Evolutionary conservation across 768 basidiomycete species (phyloP).

Genomic region (Termitomyces bulborhizus): DNA sequence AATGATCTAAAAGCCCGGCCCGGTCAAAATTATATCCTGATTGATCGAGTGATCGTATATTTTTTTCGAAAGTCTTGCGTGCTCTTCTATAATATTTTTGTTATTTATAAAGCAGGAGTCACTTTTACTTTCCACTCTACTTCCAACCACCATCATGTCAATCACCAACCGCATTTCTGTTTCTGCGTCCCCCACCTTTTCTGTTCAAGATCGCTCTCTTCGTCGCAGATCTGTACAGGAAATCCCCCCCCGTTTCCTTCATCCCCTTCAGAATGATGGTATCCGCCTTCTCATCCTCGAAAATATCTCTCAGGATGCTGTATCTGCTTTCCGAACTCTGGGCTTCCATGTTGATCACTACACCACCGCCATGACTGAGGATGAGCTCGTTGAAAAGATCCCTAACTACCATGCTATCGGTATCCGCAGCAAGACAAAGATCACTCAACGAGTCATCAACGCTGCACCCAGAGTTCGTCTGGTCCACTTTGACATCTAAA

Average conservation of each 20-base stretch:
- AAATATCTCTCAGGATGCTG: conserved; percentile 92
- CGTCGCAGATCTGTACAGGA: conserved; percentile 28
- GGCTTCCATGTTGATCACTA: conserved; percentile 92
- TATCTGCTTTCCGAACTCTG: conserved; percentile 67
- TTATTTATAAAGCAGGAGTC: conserved; percentile 3
- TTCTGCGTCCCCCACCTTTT: conserved; percentile 40
- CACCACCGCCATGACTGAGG: conserved; percentile 83
- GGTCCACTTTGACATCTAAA: neutral
- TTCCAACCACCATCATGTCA: conserved; percentile 30
- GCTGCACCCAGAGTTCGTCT: conserved; percentile 73
- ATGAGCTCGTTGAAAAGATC: conserved; percentile 83
- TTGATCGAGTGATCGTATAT: conserved; percentile 10
- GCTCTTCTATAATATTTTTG: too few relatives aligned
- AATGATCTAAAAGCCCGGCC: neutral
- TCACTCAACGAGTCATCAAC: conserved; percentile 84
- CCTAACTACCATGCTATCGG: conserved; percentile 89
- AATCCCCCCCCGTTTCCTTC: conserved; percentile 57
- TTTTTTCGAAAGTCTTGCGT: conserved; percentile 3
- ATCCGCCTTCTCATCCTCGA: conserved; percentile 84
- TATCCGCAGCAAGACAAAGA: conserved; percentile 96
- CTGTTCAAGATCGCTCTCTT: conserved; percentile 38
- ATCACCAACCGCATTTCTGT: conserved; percentile 32
- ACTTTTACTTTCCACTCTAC: neutral
- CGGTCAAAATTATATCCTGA: neutral
- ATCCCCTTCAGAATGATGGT: conserved; percentile 77